Evolutionary conservation across 108 stramenopile genomes (phyloP).

Genomic region (Chaetoceros muelleri): DNA sequence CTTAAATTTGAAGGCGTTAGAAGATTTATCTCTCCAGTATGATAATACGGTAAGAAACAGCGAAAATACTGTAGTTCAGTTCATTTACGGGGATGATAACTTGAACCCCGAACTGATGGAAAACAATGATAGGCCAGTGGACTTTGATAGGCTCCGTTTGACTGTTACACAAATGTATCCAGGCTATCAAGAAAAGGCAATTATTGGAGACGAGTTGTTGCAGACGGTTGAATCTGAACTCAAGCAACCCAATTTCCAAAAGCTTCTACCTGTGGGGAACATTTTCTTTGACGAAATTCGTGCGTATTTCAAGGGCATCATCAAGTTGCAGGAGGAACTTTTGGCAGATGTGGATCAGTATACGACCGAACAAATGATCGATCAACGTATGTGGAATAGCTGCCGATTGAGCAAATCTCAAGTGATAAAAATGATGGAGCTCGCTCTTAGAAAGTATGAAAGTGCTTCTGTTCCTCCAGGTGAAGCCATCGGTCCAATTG

Average conservation of each 20-base stretch:
- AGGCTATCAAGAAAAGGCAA: slow-evolving; percentile 36
- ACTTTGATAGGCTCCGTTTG: slow-evolving; percentile 63
- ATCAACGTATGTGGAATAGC: slow-evolving; percentile 42
- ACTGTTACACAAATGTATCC: slow-evolving; percentile 45
- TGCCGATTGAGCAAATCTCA: slow-evolving; percentile 77
- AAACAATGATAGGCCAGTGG: slow-evolving; percentile 80
- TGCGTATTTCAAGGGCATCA: slow-evolving; percentile 47
- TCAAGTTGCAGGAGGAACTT: slow-evolving; percentile 36
- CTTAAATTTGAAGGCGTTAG: slow-evolving; percentile 45
- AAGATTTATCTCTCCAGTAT: slow-evolving; percentile 93
- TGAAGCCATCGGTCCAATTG: slow-evolving; percentile 96
- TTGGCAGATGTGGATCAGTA: slow-evolving; percentile 9
- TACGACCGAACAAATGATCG: slow-evolving; percentile 12
- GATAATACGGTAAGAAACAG: slow-evolving; percentile 94
- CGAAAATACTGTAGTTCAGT: slow-evolving; percentile 94
- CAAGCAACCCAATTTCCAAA: slow-evolving; percentile 41
- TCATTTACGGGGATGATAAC: slow-evolving; percentile 95
- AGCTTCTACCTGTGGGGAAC: slow-evolving; percentile 52
- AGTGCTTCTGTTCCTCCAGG: slow-evolving; percentile 82
- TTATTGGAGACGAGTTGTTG: slow-evolving; percentile 36
- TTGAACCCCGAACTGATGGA: slow-evolving; percentile 95
- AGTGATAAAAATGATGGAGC: slow-evolving; percentile 47
- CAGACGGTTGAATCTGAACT: slow-evolving; percentile 32
- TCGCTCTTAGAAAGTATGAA: slow-evolving; percentile 74
- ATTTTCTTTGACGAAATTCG: slow-evolving; percentile 58